Percentiles rank a stretch among this genome's conserved stretches.
Conservation (phyloP, 148 eudicot genomes). For the Vaccinium vitisidaea region DNA sequence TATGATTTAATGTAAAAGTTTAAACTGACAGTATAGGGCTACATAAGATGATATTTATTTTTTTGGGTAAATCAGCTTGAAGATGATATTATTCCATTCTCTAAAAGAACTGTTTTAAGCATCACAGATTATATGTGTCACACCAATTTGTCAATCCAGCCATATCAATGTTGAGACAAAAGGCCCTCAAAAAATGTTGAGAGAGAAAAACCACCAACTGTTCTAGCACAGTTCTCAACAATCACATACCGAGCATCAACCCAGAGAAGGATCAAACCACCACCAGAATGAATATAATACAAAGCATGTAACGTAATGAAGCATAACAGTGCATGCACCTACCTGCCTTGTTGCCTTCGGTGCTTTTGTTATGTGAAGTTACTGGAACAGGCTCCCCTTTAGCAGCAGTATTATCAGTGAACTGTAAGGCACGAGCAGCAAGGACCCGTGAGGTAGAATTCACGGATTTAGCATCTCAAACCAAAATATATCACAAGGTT, state of each 20-base stretch:
- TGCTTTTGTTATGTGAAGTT: not conserved
- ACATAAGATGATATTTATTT: not conserved
- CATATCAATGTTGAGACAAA: not conserved
- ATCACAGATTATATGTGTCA: not conserved
- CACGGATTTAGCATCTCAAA: not conserved
- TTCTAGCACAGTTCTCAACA: not conserved
- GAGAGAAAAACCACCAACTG: not conserved
- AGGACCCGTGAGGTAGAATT: conserved; percentile 16
- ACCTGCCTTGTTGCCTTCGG: conserved; percentile 10
- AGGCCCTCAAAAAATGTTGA: not conserved
- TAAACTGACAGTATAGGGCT: not conserved
- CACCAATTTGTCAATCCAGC: not conserved
- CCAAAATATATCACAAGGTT: not conserved
- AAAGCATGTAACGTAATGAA: not conserved
- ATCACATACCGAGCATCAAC: not conserved
- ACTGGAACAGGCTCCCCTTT: conserved; percentile 10
- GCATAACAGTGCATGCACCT: not conserved
- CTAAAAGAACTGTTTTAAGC: not conserved
- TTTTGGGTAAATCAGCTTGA: no score
- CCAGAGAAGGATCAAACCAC: not conserved
- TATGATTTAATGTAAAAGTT: no score
- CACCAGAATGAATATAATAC: not conserved
- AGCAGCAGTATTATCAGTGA: conserved; percentile 9
- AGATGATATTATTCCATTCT: not conserved
- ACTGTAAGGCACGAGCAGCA: conserved; percentile 15